Evolutionary conservation across 768 basidiomycete genomes (phyloP).

Genomic region (Rhizopogon vinicolor): DNA sequence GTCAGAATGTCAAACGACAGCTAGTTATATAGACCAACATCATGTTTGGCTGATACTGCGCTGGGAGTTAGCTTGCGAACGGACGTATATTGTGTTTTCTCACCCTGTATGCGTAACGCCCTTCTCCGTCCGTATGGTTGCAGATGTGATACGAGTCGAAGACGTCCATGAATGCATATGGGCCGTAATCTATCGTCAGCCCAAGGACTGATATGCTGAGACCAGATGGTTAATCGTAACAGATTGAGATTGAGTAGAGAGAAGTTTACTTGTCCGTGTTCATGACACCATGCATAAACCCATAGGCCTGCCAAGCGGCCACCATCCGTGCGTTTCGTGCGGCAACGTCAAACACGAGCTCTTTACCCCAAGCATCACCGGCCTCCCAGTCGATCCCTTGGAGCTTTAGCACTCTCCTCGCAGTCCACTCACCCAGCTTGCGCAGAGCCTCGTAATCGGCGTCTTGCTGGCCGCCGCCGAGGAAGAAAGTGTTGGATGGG

Average conservation of each 20-base stretch:
- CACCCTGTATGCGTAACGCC: slow-evolving; percentile 71
- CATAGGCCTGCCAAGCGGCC: slow-evolving; percentile 92
- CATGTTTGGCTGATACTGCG: slow-evolving; percentile 71
- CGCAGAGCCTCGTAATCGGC: slow-evolving; percentile 73
- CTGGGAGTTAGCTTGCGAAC: slow-evolving; percentile 1
- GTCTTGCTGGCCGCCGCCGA: slow-evolving; percentile 74
- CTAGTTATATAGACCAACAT: slow-evolving; percentile 43
- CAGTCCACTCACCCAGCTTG: slow-evolving; percentile 73
- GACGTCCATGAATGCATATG: slow-evolving; percentile 94
- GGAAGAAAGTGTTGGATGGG: slow-evolving; percentile 55
- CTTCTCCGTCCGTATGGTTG: slow-evolving; percentile 80
- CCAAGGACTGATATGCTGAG: slow-evolving; percentile 70
- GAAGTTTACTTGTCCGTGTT: slow-evolving; percentile 88
- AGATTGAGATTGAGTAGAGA: background rate
- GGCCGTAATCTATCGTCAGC: slow-evolving; percentile 79
- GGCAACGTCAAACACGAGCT: slow-evolving; percentile 73
- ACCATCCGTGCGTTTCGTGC: slow-evolving; percentile 89
- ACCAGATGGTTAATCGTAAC: slow-evolving; percentile 6
- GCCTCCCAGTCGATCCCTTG: slow-evolving; percentile 30
- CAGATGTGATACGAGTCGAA: slow-evolving; percentile 84
- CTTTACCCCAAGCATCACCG: slow-evolving; percentile 65
- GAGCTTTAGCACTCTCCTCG: slow-evolving; percentile 51
- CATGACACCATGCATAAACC: slow-evolving; percentile 95
- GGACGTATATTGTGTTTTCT: slow-evolving; percentile 2
- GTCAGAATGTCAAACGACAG: background rate